Base-by-base conservation (phyloP, 2,329 filamentous ascomycete genomes). In the Botrytis elliptica region DNA sequence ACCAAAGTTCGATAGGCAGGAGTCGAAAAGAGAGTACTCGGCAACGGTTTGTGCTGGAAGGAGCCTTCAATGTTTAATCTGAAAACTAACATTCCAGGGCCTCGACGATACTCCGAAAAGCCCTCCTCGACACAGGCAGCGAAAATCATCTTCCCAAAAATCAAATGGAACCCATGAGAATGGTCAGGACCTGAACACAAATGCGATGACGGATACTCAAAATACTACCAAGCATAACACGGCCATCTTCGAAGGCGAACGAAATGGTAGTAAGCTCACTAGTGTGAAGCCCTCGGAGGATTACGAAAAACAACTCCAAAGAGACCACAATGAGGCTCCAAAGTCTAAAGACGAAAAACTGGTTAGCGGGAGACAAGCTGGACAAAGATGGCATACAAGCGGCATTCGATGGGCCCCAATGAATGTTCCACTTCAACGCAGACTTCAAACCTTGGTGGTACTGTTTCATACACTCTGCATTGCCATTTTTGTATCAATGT, bases 351-450 rank as follows among this genome's bases (percentile, higher is more conserved):
- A 76, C 70, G 75, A 79, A 49, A 66, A 70, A 4, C 75, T 81
- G 57, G 77, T 78, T 29, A 78, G 77, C 73, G 80, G 81, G 38
- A 75, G 76, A n/a, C 77, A 79, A 72, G 79, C 81, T 40, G 80
- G 80, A n/a, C 78, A 81, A 66, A 74, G 79, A 70, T 81, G 81
- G 80, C 74, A 80, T 44, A 76, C 71, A 16, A 81, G 81, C 66
- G 85, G 91, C 57, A 93, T 98, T 78, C 90, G 92, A 76, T 98
- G 94, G 86, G 96, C 95, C 10, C 95, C 95, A 25, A 85, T 93
- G 76, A 90, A 90, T 74, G 87, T 95, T 36, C 92, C 93, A 2
- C 84, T 93, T 67, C 87, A 88, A 78, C 88, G 93, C 62, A 89
- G 93, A 40, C 82, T 93, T 65, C 92, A 95, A 83, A 96, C 95